Conservation (phyloP, 2,329 filamentous ascomycete genomes). For the Malbranchea zuffiana region DNA sequence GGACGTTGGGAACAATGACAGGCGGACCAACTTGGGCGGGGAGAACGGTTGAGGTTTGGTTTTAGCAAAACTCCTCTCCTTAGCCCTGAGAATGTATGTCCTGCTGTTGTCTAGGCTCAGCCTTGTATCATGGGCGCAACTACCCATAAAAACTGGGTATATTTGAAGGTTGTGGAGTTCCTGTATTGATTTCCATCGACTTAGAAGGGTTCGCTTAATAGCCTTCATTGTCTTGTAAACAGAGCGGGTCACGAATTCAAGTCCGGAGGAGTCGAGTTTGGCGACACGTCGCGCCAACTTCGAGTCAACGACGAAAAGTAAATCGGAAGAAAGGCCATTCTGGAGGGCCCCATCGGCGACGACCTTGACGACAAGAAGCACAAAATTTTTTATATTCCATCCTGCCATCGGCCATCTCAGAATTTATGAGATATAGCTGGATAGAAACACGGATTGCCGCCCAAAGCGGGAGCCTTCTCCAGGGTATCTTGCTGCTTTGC, state of each 20-base stretch:
- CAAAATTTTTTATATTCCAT: constrained; percentile 4
- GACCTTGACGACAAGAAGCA: not conserved
- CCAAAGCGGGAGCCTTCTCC: constrained; percentile 45
- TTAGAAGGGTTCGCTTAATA: not conserved
- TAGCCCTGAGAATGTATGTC: not conserved
- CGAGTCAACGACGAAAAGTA: not conserved
- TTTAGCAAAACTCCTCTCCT: not conserved
- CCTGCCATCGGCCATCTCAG: not conserved
- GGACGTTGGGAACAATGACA: not conserved
- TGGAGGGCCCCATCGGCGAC: not conserved
- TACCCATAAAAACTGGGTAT: not conserved
- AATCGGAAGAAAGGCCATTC: not conserved
- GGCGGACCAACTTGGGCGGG: not conserved
- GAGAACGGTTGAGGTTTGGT: not conserved
- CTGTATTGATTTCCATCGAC: not conserved
- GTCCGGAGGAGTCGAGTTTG: not conserved
- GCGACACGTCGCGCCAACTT: not conserved
- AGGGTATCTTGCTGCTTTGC: constrained; percentile 27
- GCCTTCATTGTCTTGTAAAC: not conserved
- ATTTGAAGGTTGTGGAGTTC: not conserved
- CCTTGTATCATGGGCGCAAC: not conserved
- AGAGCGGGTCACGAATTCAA: not conserved
- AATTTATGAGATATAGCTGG: constrained; percentile 23
- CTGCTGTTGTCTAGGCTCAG: not conserved
- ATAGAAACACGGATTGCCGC: constrained; percentile 43